Base-by-base conservation (phyloP, 1,139 yeast genomes). In the Komagataea norvegica region DNA sequence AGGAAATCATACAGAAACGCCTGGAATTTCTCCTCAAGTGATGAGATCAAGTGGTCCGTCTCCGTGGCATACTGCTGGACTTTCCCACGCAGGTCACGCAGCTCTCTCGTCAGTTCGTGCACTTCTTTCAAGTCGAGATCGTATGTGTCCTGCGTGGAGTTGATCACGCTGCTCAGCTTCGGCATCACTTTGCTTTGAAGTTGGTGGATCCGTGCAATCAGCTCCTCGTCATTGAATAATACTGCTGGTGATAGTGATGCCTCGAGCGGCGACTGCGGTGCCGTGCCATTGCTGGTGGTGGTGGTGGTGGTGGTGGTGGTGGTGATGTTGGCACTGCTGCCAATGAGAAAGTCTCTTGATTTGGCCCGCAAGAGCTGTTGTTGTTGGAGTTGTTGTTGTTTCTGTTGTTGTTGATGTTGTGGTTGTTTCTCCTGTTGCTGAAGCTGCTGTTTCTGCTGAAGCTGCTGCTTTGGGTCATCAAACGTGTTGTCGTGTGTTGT, bases 1-100 rank as follows among this genome's bases (percentile, higher is more conserved):
- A 33, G 16, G 15, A 27, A 33, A 8, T 27, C 36, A 14, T 33
- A 33, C 8, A 33, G n/a, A 13, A 33, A 33, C 6, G 21, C n/a
- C 13, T 23, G 21, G 10, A 33, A 33, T 9, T 23, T 27, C 2
- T 3, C 14, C 14, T 33, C 36, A 5, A 33, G 27, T 8, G 13
- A 13, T 13, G 16, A 9, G 3, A 33, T 22, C 16, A 23, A 11
- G 5, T 33, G 27, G n/a, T 33, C 30, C 14, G 28, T 33, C 6
- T 27, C 3, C 5, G 23, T 5, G 10, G 28, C 23, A 17, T 23
- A 21, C 5, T 9, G n/a, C 9, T 27, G 13, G 14, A 33, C 18
- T 8, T 18, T 33, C 7, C 17, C 18, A 10, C 9, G 9, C 6
- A 33, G 9, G 5, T 6, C 5, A 8, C 15, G 7, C 8, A 33